Evolutionary conservation across 2,329 filamentous ascomycete genomes (phyloP).

Genomic region (Aspergillus floridensis): DNA sequence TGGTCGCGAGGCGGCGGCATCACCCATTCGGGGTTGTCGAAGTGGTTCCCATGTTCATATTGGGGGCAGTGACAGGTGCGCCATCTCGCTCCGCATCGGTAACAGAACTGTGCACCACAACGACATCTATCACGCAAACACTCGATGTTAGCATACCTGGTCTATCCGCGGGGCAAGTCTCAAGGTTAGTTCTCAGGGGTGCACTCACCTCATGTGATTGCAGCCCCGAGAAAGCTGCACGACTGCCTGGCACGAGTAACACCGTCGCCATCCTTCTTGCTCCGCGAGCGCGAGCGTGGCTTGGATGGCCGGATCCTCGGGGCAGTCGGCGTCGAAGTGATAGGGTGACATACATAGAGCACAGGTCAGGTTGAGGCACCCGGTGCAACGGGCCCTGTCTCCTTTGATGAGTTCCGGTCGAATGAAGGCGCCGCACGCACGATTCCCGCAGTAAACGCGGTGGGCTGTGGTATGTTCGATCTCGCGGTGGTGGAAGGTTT

Average conservation of each 20-base stretch:
- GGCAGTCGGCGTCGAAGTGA: slow-evolving; percentile 2
- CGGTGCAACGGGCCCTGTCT: background rate
- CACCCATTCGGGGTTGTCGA: no score
- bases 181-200: no score
- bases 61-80: background rate
- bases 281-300: background rate
- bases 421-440: slow-evolving; percentile 1
- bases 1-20: no score
- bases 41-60: background rate
- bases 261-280: slow-evolving; percentile 1
- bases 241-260: background rate
- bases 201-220: slow-evolving; percentile 9
- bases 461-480: slow-evolving; percentile 3
- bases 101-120: slow-evolving; percentile 9
- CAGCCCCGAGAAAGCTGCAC: slow-evolving; percentile 5
- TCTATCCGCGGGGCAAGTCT: no score
- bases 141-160: no score
- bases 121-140: slow-evolving; percentile 1
- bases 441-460: slow-evolving; percentile 7
- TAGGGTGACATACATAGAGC: background rate
- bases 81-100: slow-evolving; percentile 5
- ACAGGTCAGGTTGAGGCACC: background rate
- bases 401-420: background rate
- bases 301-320: slow-evolving; percentile 1
- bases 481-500: background rate